Evolutionary conservation across 2,329 filamentous ascomycete species (phyloP).

Genomic region (Falciphora oryzae): DNA sequence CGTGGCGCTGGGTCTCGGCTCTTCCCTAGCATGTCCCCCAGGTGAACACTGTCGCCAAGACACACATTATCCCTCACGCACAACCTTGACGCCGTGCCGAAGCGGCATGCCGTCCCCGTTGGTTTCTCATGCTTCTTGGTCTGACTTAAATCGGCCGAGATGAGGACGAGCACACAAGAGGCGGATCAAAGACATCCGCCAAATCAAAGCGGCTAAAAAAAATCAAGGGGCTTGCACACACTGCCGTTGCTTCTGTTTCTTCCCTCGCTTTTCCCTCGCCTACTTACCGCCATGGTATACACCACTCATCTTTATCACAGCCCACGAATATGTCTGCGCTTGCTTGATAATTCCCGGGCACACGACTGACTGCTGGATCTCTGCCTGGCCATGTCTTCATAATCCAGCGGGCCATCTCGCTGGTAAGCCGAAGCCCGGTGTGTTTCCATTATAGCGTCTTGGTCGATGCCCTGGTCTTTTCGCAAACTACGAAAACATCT

Average conservation of each 20-base stretch:
- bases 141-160: background rate
- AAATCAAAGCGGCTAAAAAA: conserved; percentile 11
- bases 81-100: too few species aligned
- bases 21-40: background rate
- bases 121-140: background rate
- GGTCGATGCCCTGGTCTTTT: background rate
- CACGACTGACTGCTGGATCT: background rate
- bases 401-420: background rate
- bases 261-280: background rate
- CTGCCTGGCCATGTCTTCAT: background rate
- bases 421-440: background rate
- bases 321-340: too few species aligned
- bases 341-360: background rate
- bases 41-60: too few species aligned
- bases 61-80: too few species aligned
- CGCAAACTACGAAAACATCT: background rate
- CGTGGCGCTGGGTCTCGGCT: background rate
- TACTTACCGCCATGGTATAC: background rate
- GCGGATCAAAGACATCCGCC: conserved; percentile 4
- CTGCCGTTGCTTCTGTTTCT: background rate
- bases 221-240: background rate
- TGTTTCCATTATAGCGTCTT: background rate
- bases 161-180: background rate
- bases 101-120: background rate
- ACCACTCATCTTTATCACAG: background rate